These are phyloP conservation scores for Boletellus emodensis DNA, from an alignment of 768 basidiomycete species.

Conservation along the genomic window DNA sequence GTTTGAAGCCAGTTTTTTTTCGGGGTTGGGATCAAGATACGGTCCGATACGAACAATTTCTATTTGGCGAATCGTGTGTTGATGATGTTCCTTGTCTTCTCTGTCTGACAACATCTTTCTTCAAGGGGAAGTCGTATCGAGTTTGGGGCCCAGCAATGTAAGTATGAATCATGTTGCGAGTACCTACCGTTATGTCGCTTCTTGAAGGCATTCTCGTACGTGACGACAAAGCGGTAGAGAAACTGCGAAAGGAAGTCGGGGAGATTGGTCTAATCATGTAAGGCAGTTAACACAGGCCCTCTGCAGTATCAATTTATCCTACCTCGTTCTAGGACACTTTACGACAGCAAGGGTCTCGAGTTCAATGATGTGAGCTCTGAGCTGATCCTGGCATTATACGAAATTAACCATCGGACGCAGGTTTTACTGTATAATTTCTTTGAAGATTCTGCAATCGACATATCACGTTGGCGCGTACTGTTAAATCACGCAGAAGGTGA, in stretches of 20 bases:
- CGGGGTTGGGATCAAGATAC: constrained; percentile 42
- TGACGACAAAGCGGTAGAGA: constrained; percentile 47
- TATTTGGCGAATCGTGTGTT: constrained; percentile 47
- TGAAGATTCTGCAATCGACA: constrained; percentile 50
- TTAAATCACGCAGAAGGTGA: constrained; percentile 38
- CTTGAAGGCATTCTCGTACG: constrained; percentile 65
- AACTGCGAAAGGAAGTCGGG: constrained; percentile 50
- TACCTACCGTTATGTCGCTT: not conserved
- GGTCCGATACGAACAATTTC: constrained; percentile 50
- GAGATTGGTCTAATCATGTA: constrained; percentile 59
- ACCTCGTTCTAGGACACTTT: constrained; percentile 23
- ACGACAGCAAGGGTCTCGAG: constrained; percentile 32
- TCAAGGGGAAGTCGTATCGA: constrained; percentile 47
- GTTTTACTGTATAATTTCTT: constrained; percentile 48
- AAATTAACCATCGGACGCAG: constrained; percentile 30
- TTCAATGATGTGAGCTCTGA: constrained; percentile 16
- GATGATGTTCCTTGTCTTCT: not conserved
- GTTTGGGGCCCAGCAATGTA: constrained; percentile 67
- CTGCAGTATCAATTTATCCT: not conserved
- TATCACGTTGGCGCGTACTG: constrained; percentile 58
- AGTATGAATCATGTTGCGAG: constrained; percentile 1
- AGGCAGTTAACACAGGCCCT: constrained; percentile 9
- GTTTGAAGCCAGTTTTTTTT: constrained; percentile 57
- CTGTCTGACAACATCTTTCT: constrained; percentile 5
- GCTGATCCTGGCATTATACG: not conserved